Base-by-base conservation (phyloP, 768 basidiomycete species). In the Trametes coccinea region DNA sequence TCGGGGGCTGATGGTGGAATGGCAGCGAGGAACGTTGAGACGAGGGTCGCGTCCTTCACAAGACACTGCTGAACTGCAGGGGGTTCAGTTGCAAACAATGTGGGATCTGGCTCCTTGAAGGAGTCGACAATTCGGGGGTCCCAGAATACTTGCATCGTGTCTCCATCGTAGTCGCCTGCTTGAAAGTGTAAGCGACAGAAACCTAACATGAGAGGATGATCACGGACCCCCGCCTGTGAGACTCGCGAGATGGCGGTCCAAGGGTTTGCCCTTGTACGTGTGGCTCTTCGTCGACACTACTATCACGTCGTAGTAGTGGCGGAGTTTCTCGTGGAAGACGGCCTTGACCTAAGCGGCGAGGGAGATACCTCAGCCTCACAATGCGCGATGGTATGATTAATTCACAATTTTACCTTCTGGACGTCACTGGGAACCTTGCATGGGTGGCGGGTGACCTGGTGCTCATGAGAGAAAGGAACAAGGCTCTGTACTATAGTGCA, bases 131-230 rank as follows among this genome's bases (percentile, higher is more conserved):
- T 76, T 14, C 75, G 70, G 0, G 82, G 82, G 31, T 87, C 77
- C 81, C 84, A 89, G 34, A 86, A 84, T 1, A 82, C 79, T 6
- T 79, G 71, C 4, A 79, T 81, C 16, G 80, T 84, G 61, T 89
- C 88, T 1, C 89, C 89, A 64, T 90, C 89, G 63, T 89, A 89
- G 62, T 90, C 89, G 22, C 88, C 87, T 84, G 45, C 55, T 48
- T 54, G 48, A 3, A 13, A 22, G 10, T 51, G 56, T 29, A 16
- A 10, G 7, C 5, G 30, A 29, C 22, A 45, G 48, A 4, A 51
- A 40, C n/a, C 33, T 34, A 59, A 22, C 1, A 27, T 29, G 33
- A 27, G 34, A 31, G n/a, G 2, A 1, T 30, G 37, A 9, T 14
- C 9, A 66, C 76, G 48, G 59, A 85, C 87, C 88, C 59, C 87